phyloP scores from a whole-genome alignment of 2,329 filamentous ascomycete species.

The Rutstroemia sp. region DNA sequence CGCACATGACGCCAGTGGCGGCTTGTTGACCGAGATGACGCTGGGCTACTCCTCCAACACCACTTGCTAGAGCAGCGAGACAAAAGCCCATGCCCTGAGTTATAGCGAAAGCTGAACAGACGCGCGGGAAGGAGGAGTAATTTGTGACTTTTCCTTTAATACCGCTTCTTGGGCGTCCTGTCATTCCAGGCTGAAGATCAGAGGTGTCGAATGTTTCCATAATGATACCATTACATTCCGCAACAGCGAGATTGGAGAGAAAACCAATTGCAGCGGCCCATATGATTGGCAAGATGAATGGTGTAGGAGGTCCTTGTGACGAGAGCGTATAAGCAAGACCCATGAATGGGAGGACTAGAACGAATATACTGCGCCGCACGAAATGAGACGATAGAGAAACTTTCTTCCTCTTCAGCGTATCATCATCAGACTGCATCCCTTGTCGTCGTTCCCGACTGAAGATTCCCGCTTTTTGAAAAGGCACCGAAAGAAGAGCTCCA shows the following conservation, averaged over 20 bases:
- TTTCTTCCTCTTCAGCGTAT: constrained; percentile 52
- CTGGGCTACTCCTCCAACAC: constrained; percentile 59
- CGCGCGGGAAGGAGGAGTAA: constrained; percentile 69
- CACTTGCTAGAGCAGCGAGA: constrained; percentile 60
- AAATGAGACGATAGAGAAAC: constrained; percentile 67
- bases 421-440: constrained; percentile 54
- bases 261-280: constrained; percentile 63
- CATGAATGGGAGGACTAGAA: constrained; percentile 56
- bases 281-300: constrained; percentile 55
- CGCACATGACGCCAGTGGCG: constrained; percentile 61
- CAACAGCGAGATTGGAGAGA: constrained; percentile 63
- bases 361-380: constrained; percentile 60
- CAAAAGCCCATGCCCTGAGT: constrained; percentile 64
- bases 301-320: constrained; percentile 53
- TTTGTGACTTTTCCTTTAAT: constrained; percentile 52
- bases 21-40: constrained; percentile 59
- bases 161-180: constrained; percentile 38
- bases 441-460: constrained; percentile 58
- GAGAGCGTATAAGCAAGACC: constrained; percentile 61
- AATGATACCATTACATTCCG: constrained; percentile 68
- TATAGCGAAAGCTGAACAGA: constrained; percentile 63
- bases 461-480: constrained; percentile 63
- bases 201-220: constrained; percentile 82
- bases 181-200: constrained; percentile 67
- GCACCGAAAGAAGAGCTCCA: constrained; percentile 62